These are phyloP conservation scores for Mortierella sp. DNA, from an alignment of 371 early-diverging fungal species.

Conservation along the genomic window DNA sequence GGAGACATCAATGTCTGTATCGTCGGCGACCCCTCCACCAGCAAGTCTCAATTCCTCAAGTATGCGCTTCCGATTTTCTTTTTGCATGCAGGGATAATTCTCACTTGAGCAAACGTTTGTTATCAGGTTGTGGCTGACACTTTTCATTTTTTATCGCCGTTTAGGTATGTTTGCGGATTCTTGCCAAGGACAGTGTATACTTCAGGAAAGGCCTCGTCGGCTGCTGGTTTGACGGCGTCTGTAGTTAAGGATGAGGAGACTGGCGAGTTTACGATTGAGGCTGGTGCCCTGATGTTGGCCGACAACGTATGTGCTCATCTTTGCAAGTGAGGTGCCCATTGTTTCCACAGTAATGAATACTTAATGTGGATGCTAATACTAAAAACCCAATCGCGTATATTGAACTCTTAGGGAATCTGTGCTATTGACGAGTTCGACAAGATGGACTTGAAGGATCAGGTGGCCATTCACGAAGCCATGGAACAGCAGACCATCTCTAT, in stretches of 20 bases:
- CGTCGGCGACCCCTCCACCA: constrained; percentile 99
- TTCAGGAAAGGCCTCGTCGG: constrained; percentile 98
- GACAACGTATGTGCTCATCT: constrained; percentile 83
- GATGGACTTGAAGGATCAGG: constrained; percentile 99
- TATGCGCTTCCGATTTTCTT: constrained; percentile 44
- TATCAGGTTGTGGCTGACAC: too few relatives aligned
- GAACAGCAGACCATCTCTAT: constrained; percentile 99
- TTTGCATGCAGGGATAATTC: not conserved
- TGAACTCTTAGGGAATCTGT: constrained; percentile 89
- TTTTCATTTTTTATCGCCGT: not conserved
- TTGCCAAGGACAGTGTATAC: constrained; percentile 98
- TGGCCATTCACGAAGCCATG: constrained; percentile 99
- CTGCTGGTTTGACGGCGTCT: constrained; percentile 99
- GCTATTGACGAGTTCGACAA: constrained; percentile 99
- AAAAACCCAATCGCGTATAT: not conserved
- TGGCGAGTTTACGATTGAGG: constrained; percentile 99
- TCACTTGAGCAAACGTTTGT: not conserved
- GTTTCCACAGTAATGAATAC: not conserved
- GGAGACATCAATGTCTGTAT: constrained; percentile 99
- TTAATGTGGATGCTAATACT: not conserved
- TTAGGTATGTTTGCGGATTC: constrained; percentile 86
- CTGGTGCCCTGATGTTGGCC: constrained; percentile 99
- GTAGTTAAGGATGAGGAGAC: constrained; percentile 99
- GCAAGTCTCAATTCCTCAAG: constrained; percentile 98
- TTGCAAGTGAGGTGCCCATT: not conserved